Evolutionary conservation across 2,329 filamentous ascomycete genomes (phyloP), one percentile per base, ranked within the genome.

Genomic region (Trichoderma aggressivum): DNA sequence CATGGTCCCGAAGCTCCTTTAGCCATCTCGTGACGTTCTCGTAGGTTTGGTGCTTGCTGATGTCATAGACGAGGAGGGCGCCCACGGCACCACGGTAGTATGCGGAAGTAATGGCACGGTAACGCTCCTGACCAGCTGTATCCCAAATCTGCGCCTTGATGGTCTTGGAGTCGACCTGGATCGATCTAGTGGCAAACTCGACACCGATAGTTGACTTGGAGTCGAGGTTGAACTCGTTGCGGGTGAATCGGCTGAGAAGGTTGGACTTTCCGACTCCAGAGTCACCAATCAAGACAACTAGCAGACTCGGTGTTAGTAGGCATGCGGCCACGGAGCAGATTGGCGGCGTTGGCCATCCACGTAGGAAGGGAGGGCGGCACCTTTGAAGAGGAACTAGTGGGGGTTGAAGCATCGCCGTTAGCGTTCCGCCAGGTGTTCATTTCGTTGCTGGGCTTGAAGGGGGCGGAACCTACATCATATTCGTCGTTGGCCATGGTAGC

Each of bases 141-240:
- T 99, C 96, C 96, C 97, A 99, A 80, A 99, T 99, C 87, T 99
- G 96, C 78, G 96, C 96, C 89, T 99, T 99, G 90, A 99, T 99
- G 75, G 96, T 99, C 89, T 99, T 99, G 81, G 93, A 92, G 85
- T 99, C 96, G 80, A 99, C 96, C 85, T 98, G 95, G 82, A 99
- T 99, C 77, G 94, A 98, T 75, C 96, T 91, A 77, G 96, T 99
- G 78, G 97, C 96, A 82, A 99, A 99, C 86, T 99, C 96, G 83
- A 99, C 96, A 79, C 96, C 96, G 85, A 99, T 99, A 78, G 96
- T 99, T 75, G 96, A 98, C 90, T 99, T 98, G 83, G 95, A 97
- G 86, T 99, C 96, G 76, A 98, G 89, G 86, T 98, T 98, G 92
- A 99, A 99, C 86, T 99, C 96, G 84, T 99, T 98, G 82, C 96